Evolutionary conservation across 2,329 filamentous ascomycete genomes (phyloP), one percentile per base, ranked within the genome.

Genomic region (Colletotrichum lini): DNA sequence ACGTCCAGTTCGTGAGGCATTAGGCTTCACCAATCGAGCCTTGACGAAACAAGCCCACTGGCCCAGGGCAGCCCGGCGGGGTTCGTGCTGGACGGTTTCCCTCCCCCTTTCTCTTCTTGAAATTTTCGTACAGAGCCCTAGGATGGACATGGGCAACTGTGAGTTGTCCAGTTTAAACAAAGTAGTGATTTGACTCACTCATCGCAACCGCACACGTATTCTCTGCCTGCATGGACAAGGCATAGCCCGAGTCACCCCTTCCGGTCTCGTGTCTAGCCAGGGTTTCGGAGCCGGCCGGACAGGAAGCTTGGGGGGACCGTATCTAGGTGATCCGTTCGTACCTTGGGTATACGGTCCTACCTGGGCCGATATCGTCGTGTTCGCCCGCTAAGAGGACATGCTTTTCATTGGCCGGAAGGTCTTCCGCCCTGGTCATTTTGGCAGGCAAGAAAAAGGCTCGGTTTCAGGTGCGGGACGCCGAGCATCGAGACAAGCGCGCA

Each of bases 381-480:
- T 56, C 53, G 53, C 21, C 53, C 35, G 40, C 53, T 40, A n/a
- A 9, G 38, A 13, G 12, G 38, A 5, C 54, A 57, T 9, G 54
- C 35, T 3, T 16, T 38, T 42, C 15, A 12, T 18, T 50, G 21
- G n/a, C 23, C 35, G 47, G 59, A 21, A 9, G 16, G 12, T 26
- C 30, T 26, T 42, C 59, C 21, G 59, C 40, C 47, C 15, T 40
- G 45, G 47, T 50, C 40, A 35, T 35, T 4, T n/a, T 12, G 30
- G 45, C n/a, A 62, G 45, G 58, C 45, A 50, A 47, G n/a, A 45
- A 45, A 50, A 47, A 38, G 18, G 13, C 21, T 50, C 26, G 26
- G 47, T 62, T 62, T 42, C 59, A 52, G 45, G 45, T 60, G 58
- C 45, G 59, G 59, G 30, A 42, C 45, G 59, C 59, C 59, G 44